Conservation (phyloP, 306 rosid genomes). For the Parietaria judaica region DNA sequence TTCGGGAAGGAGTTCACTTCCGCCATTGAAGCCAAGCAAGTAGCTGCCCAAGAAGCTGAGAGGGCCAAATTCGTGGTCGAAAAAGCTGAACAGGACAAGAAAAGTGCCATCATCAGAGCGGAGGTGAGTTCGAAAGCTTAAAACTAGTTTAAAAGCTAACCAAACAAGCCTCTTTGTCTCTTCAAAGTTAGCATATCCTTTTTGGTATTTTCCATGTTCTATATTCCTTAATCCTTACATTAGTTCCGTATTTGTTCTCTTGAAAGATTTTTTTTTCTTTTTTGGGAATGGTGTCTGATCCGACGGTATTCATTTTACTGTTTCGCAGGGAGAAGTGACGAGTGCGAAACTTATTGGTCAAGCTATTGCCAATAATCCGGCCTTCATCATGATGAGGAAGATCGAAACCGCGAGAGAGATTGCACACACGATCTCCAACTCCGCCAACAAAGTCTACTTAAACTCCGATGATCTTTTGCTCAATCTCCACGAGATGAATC, state of each 20-base stretch:
- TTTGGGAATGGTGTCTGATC: neutral
- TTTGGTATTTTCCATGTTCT: too few relatives aligned
- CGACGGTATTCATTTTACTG: neutral
- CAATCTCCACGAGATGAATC: constrained; percentile 63
- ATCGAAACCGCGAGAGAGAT: constrained; percentile 94
- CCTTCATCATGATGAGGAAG: constrained; percentile 76
- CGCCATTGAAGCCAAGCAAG: constrained; percentile 97
- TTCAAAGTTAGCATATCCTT: too few relatives aligned
- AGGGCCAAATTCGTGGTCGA: constrained; percentile 92
- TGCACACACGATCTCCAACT: constrained; percentile 58
- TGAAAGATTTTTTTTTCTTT: neutral
- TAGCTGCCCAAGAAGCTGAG: constrained; percentile 98
- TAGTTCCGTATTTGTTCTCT: too few relatives aligned
- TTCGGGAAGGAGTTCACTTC: constrained; percentile 86
- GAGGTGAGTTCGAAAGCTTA: constrained; percentile 39
- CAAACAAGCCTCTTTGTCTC: too few relatives aligned
- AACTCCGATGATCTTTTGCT: constrained; percentile 65
- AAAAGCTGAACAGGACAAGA: constrained; percentile 92
- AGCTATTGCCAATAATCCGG: constrained; percentile 84
- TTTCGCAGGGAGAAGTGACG: constrained; percentile 75
- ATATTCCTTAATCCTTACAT: too few relatives aligned
- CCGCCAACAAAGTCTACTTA: constrained; percentile 75
- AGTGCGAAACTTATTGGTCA: constrained; percentile 87
- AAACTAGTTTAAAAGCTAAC: too few relatives aligned
- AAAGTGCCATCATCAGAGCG: constrained; percentile 83